Base-by-base conservation (phyloP, 2,329 filamentous ascomycete genomes). In the Talaromyces sp. region DNA sequence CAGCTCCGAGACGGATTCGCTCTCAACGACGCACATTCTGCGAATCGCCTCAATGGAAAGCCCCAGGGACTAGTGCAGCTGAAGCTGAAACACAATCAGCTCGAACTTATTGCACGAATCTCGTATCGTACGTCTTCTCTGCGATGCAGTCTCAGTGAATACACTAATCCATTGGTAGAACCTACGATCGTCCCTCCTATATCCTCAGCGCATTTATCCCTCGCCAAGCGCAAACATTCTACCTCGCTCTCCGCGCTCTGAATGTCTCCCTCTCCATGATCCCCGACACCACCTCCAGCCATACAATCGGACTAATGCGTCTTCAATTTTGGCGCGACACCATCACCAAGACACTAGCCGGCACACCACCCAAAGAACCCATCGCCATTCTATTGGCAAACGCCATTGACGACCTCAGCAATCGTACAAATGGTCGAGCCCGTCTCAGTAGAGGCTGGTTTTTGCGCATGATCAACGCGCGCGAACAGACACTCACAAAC, bases 291-390 rank as follows among this genome's bases (percentile, higher is more conserved):
- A 93, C 95, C 21, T 95, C 91, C 54, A 95, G 90, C 65, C 86
- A 90, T n/a, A 89, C 88, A 3, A 90, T 98, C 65, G 93, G 92
- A 57, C 83, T 88, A 59, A 87, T 98, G 83, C 92, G 95, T 67
- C 88, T 96, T 77, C 91, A 96, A 75, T 98, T 98, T 81, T 98
- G 95, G 91, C 86, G 91, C 57, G 93, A 98, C 69, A 87, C 91
- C 4, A 81, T 99, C 58, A 84, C 88, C 60, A 88, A 88, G 65
- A 89, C 91, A 1, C 89, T 97, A 64, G 83, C 88, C 1, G 90
- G 89, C 35, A 81, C 82, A 0, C 93, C 95, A 1, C 92, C 93
- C 1, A 91, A 92, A 71, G 93, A 99, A 74, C 95, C 95, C 23
- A 91, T 97, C 46, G 93, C 93, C 63, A 85, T 96, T 33, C 82